A percentile compares a stretch with the other conserved stretches of the same genome.
Conservation (phyloP, 768 basidiomycete genomes). For the Rhizopogon vinicolor region DNA sequence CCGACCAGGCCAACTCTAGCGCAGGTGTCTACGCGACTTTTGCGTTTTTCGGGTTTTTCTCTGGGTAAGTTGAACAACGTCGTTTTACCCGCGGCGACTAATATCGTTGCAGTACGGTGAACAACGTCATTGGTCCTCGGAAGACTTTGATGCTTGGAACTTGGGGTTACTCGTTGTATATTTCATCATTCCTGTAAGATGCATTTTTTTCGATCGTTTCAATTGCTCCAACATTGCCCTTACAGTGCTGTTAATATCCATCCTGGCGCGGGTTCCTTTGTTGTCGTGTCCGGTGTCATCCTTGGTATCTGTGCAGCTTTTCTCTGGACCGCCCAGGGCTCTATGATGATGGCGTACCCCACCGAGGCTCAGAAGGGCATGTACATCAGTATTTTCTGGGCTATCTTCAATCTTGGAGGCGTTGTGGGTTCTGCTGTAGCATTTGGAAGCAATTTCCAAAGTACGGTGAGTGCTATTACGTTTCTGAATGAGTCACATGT, state of each 20-base stretch:
- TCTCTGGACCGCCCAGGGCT: conserved; percentile 50
- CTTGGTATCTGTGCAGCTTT: conserved; percentile 48
- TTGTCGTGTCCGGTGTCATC: conserved; percentile 44
- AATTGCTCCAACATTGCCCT: neutral
- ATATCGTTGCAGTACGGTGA: conserved; percentile 49
- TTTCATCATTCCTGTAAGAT: conserved; percentile 41
- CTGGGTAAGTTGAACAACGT: conserved; percentile 45
- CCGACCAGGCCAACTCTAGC: conserved; percentile 65
- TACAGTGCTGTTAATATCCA: conserved; percentile 40
- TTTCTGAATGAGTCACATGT: neutral
- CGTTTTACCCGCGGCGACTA: neutral
- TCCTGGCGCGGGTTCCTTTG: conserved; percentile 38
- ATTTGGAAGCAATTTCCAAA: conserved; percentile 66
- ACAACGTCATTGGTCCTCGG: conserved; percentile 60
- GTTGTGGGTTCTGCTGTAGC: conserved; percentile 77
- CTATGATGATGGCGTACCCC: conserved; percentile 54
- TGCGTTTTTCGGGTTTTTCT: conserved; percentile 58
- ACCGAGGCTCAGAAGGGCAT: conserved; percentile 53
- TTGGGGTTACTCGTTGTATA: conserved; percentile 47
- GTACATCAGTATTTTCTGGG: conserved; percentile 51
- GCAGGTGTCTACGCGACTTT: conserved; percentile 63
- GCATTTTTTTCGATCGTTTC: neutral
- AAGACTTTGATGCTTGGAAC: conserved; percentile 47
- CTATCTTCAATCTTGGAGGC: conserved; percentile 76
- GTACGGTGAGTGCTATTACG: conserved; percentile 36